Evolutionary conservation across 495 filamentous ascomycete genomes (phyloP), one percentile per base, ranked within the genome.

Genomic region (Lindgomyces ingoldianus): DNA sequence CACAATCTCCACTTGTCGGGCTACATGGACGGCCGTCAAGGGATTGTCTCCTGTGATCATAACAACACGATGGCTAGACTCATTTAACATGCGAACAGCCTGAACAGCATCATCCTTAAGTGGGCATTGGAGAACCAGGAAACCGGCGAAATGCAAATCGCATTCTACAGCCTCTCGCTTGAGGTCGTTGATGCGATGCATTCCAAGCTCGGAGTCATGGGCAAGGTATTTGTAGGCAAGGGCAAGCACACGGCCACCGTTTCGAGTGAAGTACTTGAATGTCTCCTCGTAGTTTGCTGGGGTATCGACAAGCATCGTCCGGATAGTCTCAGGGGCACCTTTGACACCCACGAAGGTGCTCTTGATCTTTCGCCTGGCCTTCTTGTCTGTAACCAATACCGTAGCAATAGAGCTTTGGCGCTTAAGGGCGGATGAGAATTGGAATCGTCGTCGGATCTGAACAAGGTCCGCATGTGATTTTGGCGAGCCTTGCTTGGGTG

Each of bases 11-110:
- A 99, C 94, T 73, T 98, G 86, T 45, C 88, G 87, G 12, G 94
- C 94, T 61, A 99, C 94, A 73, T 99, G 93, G 24, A 94, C 89
- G 66, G 94, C 94, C 22, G 94, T 99, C 42, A 99, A 82, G 21
- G 94, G 93, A 72, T 99, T 99, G 76, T 99, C 94, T 70, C 94
- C 94, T 49, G 94, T 99, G 59, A 99, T 99, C 94, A 99, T 99
- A 68, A 98, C 90, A 58, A 95, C 91, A 67, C 94, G 91, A 78
- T 99, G 94, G 76, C 91, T 96, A 76, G 93, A 96, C 78, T 98
- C 95, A 72, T 96, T 99, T 59, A 99, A 82, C 94, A 99, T 98
- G 47, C 87, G 90, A 27, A 98, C 91, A 19, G 94, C 83, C 70
- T 91, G 87, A 78, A 92, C 91, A 21, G 94, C 94, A 75, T 99